phyloP scores from a whole-genome alignment of 495 filamentous ascomycete genomes.

The Amniculicola lignicola region DNA sequence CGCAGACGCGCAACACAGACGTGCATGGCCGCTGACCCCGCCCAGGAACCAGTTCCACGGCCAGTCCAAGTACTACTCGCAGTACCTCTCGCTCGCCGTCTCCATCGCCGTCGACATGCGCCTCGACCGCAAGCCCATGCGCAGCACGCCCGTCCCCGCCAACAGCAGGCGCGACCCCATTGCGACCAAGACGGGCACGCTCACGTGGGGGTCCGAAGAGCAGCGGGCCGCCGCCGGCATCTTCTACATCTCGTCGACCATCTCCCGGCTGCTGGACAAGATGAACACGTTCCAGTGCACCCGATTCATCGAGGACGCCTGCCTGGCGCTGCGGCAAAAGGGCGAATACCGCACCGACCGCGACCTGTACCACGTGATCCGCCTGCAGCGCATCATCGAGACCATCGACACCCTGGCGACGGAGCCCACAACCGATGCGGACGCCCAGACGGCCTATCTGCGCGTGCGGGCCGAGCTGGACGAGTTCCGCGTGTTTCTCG shows the following conservation, averaged over 20 bases:
- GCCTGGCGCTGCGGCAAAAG: constrained; percentile 13
- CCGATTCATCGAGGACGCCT: constrained; percentile 22
- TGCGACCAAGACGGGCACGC: neutral
- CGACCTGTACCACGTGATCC: constrained; percentile 26
- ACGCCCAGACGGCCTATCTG: constrained; percentile 4
- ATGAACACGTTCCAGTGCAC: constrained; percentile 24
- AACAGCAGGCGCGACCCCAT: constrained; percentile 12
- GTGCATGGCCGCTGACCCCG: neutral
- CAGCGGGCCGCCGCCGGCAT: constrained; percentile 23
- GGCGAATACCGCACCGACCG: constrained; percentile 24
- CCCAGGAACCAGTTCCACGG: constrained; percentile 27
- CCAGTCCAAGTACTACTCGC: constrained; percentile 18
- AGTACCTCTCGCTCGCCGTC: constrained; percentile 22
- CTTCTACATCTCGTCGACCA: constrained; percentile 25
- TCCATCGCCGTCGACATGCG: constrained; percentile 26
- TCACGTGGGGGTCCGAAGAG: constrained; percentile 20
- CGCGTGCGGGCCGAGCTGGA: constrained; percentile 14
- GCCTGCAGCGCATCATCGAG: constrained; percentile 26
- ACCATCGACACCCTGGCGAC: constrained; percentile 15
- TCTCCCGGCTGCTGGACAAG: constrained; percentile 27
- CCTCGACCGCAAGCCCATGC: constrained; percentile 17
- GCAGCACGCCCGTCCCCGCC: neutral
- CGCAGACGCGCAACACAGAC: too few species aligned
- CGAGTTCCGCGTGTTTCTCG: constrained; percentile 9
- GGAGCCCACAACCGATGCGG: constrained; percentile 6